Evolutionary conservation across 768 basidiomycete genomes (phyloP).

Genomic region (Leccinum sublutescens): DNA sequence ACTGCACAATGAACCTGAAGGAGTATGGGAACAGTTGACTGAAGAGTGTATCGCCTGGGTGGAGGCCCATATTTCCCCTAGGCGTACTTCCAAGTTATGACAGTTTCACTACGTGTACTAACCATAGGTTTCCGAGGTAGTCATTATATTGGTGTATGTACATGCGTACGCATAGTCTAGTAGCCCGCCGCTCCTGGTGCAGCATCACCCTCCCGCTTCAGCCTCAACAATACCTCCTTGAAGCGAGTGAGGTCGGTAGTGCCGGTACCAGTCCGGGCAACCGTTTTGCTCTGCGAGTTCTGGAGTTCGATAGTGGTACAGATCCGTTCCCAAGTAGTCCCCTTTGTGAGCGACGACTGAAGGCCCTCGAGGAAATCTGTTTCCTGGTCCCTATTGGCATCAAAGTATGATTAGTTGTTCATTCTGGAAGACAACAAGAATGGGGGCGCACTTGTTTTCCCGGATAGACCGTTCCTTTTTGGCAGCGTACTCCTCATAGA

Average conservation of each 20-base stretch:
- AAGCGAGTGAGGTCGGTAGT: conserved; percentile 88
- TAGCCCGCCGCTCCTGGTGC: conserved; percentile 95
- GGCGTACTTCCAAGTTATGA: conserved; percentile 23
- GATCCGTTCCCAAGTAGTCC: conserved; percentile 97
- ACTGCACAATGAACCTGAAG: conserved; percentile 69
- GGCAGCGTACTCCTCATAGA: conserved; percentile 82
- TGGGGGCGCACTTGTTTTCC: conserved; percentile 78
- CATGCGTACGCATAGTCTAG: conserved; percentile 36
- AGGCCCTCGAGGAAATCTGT: conserved; percentile 72
- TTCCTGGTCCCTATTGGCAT: conserved; percentile 71
- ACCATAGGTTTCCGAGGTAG: not conserved
- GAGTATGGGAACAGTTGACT: conserved; percentile 57
- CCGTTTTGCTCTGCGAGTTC: conserved; percentile 97
- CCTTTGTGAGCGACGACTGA: conserved; percentile 73
- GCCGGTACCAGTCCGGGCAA: conserved; percentile 80
- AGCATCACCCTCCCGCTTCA: conserved; percentile 86
- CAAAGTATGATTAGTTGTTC: conserved; percentile 2
- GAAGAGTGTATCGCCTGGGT: conserved; percentile 57
- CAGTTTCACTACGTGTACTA: not conserved
- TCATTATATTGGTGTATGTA: conserved; percentile 9
- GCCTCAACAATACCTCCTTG: conserved; percentile 87
- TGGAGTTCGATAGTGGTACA: conserved; percentile 81
- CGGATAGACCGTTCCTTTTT: conserved; percentile 90
- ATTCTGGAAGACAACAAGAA: not conserved
- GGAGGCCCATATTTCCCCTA: conserved; percentile 21